Evolutionary conservation across 495 filamentous ascomycete genomes (phyloP).

Genomic region (Rusavskia elegans): DNA sequence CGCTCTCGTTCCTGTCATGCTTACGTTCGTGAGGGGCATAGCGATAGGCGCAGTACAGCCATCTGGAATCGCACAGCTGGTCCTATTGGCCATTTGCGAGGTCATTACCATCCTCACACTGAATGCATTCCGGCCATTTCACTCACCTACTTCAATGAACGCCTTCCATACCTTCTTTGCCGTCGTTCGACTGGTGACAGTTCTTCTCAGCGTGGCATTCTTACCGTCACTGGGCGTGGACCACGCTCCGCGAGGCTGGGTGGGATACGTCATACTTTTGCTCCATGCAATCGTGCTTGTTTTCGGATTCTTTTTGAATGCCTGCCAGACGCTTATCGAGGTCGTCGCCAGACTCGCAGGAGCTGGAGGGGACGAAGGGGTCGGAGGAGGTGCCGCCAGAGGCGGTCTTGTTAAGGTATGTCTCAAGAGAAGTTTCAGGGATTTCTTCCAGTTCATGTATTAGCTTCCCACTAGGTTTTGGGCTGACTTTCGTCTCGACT

Average conservation of each 20-base stretch:
- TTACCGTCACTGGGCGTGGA: slow-evolving; percentile 63
- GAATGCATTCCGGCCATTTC: slow-evolving; percentile 78
- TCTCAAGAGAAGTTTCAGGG: slow-evolving; percentile 5
- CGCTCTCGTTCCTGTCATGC: slow-evolving; percentile 66
- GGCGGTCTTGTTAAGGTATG: slow-evolving; percentile 70
- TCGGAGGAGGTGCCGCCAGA: slow-evolving; percentile 46
- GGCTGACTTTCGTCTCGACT: slow-evolving; percentile 4
- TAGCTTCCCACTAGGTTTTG: not conserved
- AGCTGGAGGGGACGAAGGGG: slow-evolving; percentile 57
- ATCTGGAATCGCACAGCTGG: slow-evolving; percentile 80
- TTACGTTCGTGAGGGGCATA: slow-evolving; percentile 73
- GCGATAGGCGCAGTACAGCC: slow-evolving; percentile 86
- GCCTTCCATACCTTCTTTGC: slow-evolving; percentile 80
- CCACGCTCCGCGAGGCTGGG: slow-evolving; percentile 74
- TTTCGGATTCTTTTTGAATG: slow-evolving; percentile 88
- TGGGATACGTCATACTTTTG: slow-evolving; percentile 81
- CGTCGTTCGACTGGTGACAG: slow-evolving; percentile 55
- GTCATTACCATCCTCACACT: slow-evolving; percentile 79
- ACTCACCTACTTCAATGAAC: slow-evolving; percentile 93
- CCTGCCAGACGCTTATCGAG: slow-evolving; percentile 77
- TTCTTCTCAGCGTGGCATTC: slow-evolving; percentile 77
- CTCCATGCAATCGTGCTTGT: slow-evolving; percentile 76
- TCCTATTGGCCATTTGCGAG: slow-evolving; percentile 85
- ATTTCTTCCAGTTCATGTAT: slow-evolving; percentile 2
- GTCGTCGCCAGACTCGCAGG: slow-evolving; percentile 65